phyloP scores from a whole-genome alignment of 805 yeast species.

The Wickerhamiella azyma region DNA sequence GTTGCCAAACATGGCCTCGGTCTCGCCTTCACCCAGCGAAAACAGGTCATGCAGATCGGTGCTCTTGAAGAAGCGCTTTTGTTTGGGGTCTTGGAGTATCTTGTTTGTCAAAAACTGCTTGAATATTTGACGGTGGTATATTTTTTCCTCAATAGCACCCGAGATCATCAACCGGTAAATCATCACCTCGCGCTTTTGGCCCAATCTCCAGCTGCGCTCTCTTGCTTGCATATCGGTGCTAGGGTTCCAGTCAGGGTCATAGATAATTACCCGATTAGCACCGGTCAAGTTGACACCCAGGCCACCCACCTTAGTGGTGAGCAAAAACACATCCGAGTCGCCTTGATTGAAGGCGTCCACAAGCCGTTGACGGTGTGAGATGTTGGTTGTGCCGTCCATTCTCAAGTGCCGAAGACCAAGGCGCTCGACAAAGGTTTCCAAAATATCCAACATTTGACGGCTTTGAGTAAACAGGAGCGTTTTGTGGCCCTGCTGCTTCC shows the following conservation, averaged over 20 bases:
- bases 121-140: constrained; percentile 91
- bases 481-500: constrained; percentile 68
- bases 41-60: constrained; percentile 85
- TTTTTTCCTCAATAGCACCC: constrained; percentile 92
- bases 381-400: constrained; percentile 92
- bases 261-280: constrained; percentile 85
- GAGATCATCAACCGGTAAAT: constrained; percentile 87
- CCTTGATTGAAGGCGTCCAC: constrained; percentile 71
- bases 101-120: constrained; percentile 88
- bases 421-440: constrained; percentile 49
- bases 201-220: constrained; percentile 94
- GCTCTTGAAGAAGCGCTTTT: constrained; percentile 80
- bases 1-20: constrained; percentile 48
- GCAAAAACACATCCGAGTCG: constrained; percentile 46
- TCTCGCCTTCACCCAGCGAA: constrained; percentile 58
- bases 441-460: constrained; percentile 80
- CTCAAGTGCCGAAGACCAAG: constrained; percentile 44
- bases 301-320: constrained; percentile 95
- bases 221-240: constrained; percentile 95
- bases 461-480: constrained; percentile 85
- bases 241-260: constrained; percentile 98
- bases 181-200: constrained; percentile 83
- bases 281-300: constrained; percentile 89
- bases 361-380: constrained; percentile 56
- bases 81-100: constrained; percentile 89